Conservation (phyloP, 116 monocot species). For the Iris pallida region DNA sequence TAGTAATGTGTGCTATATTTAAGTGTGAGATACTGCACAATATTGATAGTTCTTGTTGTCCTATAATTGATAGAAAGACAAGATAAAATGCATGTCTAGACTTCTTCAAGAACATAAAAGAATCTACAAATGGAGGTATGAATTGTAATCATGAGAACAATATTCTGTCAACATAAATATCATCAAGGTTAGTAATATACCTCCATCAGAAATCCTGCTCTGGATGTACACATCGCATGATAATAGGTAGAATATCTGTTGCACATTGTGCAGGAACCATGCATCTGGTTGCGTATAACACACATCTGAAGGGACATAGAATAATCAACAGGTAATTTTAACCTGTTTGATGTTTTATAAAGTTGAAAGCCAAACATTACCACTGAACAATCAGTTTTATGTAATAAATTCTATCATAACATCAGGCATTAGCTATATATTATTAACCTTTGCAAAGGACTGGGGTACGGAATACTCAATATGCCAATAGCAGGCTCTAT, state of each 20-base stretch:
- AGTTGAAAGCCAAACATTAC: background rate
- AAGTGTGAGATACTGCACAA: too few relatives aligned
- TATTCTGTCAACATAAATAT: background rate
- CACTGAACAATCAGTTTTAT: background rate
- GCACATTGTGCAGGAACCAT: conserved; percentile 92
- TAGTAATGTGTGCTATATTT: too few relatives aligned
- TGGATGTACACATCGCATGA: conserved; percentile 94
- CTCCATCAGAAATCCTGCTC: conserved; percentile 98
- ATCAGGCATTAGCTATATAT: background rate
- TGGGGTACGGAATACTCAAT: conserved; percentile 60
- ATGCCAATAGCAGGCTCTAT: conserved; percentile 97
- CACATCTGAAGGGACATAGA: conserved; percentile 50
- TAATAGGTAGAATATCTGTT: conserved; percentile 74
- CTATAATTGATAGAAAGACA: too few relatives aligned
- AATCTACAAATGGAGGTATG: too few relatives aligned
- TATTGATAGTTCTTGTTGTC: too few relatives aligned
- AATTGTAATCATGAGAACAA: conserved; percentile 1
- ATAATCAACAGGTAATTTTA: conserved; percentile 5
- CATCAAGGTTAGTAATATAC: conserved; percentile 29
- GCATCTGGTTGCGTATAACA: conserved; percentile 88
- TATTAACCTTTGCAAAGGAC: conserved; percentile 70
- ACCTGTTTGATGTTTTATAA: background rate
- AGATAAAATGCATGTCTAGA: too few relatives aligned
- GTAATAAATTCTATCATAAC: background rate
- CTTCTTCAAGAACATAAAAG: too few relatives aligned